Evolutionary conservation across 1,139 yeast species (phyloP), one percentile per base, ranked within the genome.

Genomic region (Sugiyamaella grinbergsii): DNA sequence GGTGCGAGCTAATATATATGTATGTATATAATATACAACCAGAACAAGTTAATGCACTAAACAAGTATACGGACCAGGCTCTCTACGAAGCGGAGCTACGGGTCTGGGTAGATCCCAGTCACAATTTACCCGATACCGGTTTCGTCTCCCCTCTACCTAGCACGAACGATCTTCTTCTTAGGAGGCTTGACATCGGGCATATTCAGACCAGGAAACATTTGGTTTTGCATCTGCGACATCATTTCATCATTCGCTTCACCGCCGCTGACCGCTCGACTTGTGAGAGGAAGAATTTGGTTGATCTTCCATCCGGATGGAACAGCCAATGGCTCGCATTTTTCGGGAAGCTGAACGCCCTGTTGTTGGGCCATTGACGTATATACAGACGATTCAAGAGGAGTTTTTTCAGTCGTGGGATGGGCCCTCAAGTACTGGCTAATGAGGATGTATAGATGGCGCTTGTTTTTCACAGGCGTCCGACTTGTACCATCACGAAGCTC

Each of bases 281-380:
- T 89, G 28, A 89, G 75, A 13, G 98, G 98, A 20, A 90, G 89
- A 46, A 91, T 82, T 5, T 83, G 79, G 68, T 87, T 89, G 86
- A 91, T 85, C 60, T 77, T 80, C 75, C 87, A 85, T 11, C 96
- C 96, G 62, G 81, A 80, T 16, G 94, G 96, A 54, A 71, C 73
- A 16, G 96, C 95, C 53, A 90, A 74, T 59, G 79, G 81, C 59
- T 78, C 77, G 23, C 88, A 80, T 55, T 74, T 76, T 51, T 73
- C 74, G 49, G 83, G 85, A 42, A 55, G 40, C 36, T 60, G 57
- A 49, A 67, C 53, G 33, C 80, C 81, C 3, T 87, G 85, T 33
- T 61, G 58, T 22, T 52, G 45, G 50, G 70, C 71, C 55, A 72
- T 68, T 49, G 72, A 74, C 29, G 70, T 71, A 16, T 73, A 76